Conservation (phyloP, 106 monocot species). For the Dioscorea zingiberensis region DNA sequence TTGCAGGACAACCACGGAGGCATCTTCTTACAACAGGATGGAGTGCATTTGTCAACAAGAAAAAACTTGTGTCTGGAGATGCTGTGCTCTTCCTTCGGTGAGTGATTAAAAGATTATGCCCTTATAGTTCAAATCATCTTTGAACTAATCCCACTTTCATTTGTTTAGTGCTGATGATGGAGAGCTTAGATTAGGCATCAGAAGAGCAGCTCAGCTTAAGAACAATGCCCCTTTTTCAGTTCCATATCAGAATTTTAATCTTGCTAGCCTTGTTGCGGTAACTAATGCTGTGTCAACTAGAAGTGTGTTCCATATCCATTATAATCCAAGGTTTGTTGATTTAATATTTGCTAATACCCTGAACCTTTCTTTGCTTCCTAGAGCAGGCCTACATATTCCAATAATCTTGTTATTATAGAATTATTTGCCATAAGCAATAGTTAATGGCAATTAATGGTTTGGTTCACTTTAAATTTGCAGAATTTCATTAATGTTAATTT, state of each 20-base stretch:
- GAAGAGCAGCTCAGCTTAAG: slow-evolving; percentile 77
- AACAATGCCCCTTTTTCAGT: slow-evolving; percentile 14
- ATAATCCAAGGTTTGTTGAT: slow-evolving; percentile 98
- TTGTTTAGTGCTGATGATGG: slow-evolving; percentile 67
- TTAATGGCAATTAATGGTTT: too few relatives aligned
- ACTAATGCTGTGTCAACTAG: slow-evolving; percentile 52
- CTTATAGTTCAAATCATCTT: too few relatives aligned
- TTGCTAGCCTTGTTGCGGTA: slow-evolving; percentile 26
- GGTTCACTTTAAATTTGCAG: too few relatives aligned
- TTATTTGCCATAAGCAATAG: too few relatives aligned
- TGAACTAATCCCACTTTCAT: too few relatives aligned
- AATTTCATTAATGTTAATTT: too few relatives aligned
- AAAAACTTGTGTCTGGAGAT: slow-evolving; percentile 92
- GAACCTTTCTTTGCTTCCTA: too few relatives aligned
- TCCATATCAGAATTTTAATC: slow-evolving; percentile 21
- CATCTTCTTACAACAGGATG: slow-evolving; percentile 94
- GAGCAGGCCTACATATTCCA: too few relatives aligned
- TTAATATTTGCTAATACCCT: too few relatives aligned
- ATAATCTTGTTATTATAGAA: too few relatives aligned
- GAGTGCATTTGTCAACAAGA: slow-evolving; percentile 94
- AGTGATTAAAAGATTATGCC: background rate
- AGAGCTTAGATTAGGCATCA: slow-evolving; percentile 74
- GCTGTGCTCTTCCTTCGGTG: slow-evolving; percentile 94
- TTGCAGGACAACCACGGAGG: slow-evolving; percentile 84
- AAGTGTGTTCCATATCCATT: slow-evolving; percentile 55